Conservation (phyloP, 2,329 filamentous ascomycete species). For the Lithohypha guttulata region DNA sequence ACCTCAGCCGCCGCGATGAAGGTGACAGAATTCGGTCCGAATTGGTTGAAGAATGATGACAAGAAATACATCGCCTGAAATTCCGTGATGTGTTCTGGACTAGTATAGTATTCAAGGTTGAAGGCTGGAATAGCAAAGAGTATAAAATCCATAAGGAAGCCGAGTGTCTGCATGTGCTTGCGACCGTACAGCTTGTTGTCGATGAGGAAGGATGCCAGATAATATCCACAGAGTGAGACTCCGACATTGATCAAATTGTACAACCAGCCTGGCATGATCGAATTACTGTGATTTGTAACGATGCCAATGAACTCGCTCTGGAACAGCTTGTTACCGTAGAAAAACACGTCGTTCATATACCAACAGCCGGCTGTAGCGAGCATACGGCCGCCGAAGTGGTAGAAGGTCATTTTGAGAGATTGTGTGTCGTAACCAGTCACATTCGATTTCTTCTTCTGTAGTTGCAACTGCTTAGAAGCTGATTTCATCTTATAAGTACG, state of each 20-base stretch:
- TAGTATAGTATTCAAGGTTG: constrained; percentile 73
- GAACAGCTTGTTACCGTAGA: constrained; percentile 98
- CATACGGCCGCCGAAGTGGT: constrained; percentile 75
- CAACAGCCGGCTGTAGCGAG: constrained; percentile 78
- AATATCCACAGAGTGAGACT: constrained; percentile 80
- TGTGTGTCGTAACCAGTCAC: constrained; percentile 89
- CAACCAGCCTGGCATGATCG: constrained; percentile 76
- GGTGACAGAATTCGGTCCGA: constrained; percentile 89
- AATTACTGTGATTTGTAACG: constrained; percentile 57
- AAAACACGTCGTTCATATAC: constrained; percentile 98
- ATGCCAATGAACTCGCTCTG: constrained; percentile 81
- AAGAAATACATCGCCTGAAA: constrained; percentile 97
- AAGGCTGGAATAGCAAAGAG: constrained; percentile 89
- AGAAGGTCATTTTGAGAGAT: constrained; percentile 67
- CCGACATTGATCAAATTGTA: constrained; percentile 89
- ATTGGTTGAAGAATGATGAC: constrained; percentile 98
- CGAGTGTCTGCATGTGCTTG: constrained; percentile 91
- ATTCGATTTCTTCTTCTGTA: constrained; percentile 72
- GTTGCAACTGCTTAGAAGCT: constrained; percentile 68
- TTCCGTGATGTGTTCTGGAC: constrained; percentile 58
- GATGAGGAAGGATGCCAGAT: constrained; percentile 72
- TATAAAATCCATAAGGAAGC: constrained; percentile 86
- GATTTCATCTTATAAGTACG: constrained; percentile 89
- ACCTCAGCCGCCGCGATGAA: constrained; percentile 94
- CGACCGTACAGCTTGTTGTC: constrained; percentile 95